Percentiles rank a stretch among this genome's conserved stretches.
Evolutionary conservation across 176 grass and related monocot genomes (phyloP).

Genomic region (Eremochloa ophiuroides): DNA sequence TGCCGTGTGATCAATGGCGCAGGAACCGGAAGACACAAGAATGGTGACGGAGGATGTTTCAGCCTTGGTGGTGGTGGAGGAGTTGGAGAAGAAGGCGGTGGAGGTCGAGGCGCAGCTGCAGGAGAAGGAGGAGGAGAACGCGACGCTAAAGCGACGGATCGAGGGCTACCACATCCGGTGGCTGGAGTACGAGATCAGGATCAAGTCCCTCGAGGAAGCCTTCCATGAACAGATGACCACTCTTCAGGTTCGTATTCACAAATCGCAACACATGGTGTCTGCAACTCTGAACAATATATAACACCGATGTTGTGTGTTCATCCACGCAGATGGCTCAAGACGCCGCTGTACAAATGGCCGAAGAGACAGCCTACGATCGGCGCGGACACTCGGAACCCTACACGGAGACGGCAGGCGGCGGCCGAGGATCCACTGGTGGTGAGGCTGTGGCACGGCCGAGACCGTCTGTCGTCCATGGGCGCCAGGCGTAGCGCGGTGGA

Average conservation of each 20-base stretch:
- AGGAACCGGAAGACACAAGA: background rate
- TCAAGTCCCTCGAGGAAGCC: conserved; percentile 43
- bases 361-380: background rate
- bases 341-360: background rate
- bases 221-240: conserved; percentile 37
- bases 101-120: conserved; percentile 28
- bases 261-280: too few species aligned
- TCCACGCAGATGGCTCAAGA: conserved; percentile 18
- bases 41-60: background rate
- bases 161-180: conserved; percentile 43
- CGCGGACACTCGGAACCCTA: background rate
- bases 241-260: conserved; percentile 1
- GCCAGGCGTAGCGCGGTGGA: background rate
- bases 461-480: background rate
- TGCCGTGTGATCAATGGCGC: background rate
- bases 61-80: background rate
- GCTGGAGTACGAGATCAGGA: conserved; percentile 46
- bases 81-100: conserved; percentile 31
- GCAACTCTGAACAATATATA: background rate
- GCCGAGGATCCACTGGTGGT: background rate
- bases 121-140: conserved; percentile 42
- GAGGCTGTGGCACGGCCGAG: background rate
- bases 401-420: background rate
- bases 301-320: background rate
- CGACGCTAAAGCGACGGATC: conserved; percentile 23